Base-by-base conservation (phyloP, 1,284 basidiomycete genomes). In the Ustilago shanxiensis region DNA sequence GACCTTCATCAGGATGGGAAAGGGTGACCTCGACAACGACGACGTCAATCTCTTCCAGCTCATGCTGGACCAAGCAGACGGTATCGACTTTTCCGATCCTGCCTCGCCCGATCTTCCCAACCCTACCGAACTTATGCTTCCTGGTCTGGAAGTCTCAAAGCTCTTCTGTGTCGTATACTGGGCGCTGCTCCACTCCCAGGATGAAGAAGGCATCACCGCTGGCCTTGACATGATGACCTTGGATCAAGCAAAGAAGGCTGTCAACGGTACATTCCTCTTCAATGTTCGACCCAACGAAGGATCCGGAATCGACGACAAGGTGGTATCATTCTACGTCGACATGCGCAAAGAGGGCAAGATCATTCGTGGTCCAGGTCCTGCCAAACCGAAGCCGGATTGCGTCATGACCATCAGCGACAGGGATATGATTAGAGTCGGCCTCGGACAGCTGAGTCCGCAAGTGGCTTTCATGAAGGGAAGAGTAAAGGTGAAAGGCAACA, bases 401-500 rank as follows among this genome's bases (percentile, higher is more conserved):
- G 35, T 64, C 2, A 37, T 83, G 35, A 70, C 72, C 16, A 76
- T 83, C 52, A 60, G 56, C 45, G 81, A 83, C 44, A 59, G 74
- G 39, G 81, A 83, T 44, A 83, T 83, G 81, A 75, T 83, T 50
- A 63, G 66, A 5, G 56, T 82, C 14, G 79, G 76, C 0, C 72
- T 78, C 18, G 80, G 79, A 28, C 75, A 79, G 51, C 37, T 74
- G 60, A 79, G 64, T 53, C 80, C 80, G 0, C 80, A 82, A 44
- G 71, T 69, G 39, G 79, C 79, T 0, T 82, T 82, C 45, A 69
- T 82, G 73, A 80, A 79, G 64, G 79, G 79, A 2, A 77, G 70
- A 33, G 66, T 81, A 56, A 80, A 79, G 63, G 75, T 79, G 41
- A 81, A 76, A 59, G 80, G 80, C 8, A 82, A 82, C 54, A 72